phyloP scores from a whole-genome alignment of 106 monocot species.

The Phalaenopsis equestris region DNA sequence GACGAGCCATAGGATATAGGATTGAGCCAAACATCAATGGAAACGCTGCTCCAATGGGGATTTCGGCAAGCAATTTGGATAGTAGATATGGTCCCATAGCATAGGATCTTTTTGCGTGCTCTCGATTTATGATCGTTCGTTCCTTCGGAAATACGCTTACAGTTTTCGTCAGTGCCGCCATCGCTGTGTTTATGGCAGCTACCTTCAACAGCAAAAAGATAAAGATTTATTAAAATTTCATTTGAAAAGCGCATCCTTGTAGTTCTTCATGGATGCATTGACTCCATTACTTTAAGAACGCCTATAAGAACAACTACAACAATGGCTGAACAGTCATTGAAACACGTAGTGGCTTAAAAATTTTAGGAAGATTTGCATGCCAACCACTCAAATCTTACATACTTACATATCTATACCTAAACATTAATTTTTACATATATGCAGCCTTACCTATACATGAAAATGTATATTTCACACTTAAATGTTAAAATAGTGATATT shows the following conservation, averaged over 20 bases:
- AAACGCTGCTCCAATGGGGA: constrained; percentile 91
- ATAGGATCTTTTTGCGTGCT: constrained; percentile 86
- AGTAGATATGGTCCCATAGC: constrained; percentile 80
- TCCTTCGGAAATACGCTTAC: constrained; percentile 97
- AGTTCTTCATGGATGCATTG: neutral
- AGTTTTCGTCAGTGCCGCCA: constrained; percentile 98
- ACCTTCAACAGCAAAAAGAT: constrained; percentile 38
- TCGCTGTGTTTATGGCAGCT: constrained; percentile 95
- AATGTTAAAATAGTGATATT: too few relatives aligned
- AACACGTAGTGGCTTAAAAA: neutral
- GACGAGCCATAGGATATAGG: constrained; percentile 91
- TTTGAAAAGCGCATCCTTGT: neutral
- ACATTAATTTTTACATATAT: too few relatives aligned
- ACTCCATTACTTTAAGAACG: neutral
- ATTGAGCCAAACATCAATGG: constrained; percentile 89
- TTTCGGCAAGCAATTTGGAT: constrained; percentile 93
- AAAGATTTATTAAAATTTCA: neutral
- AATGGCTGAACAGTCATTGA: neutral
- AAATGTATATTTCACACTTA: too few relatives aligned
- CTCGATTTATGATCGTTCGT: constrained; percentile 80
- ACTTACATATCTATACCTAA: too few relatives aligned
- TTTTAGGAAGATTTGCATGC: too few relatives aligned
- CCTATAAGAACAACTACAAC: neutral
- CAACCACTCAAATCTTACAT: too few relatives aligned
- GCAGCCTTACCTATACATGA: too few relatives aligned